Evolutionary conservation across 257 asterid genomes (phyloP), one percentile per base, ranked within the genome.

Genomic region (Cruciata laevipes): DNA sequence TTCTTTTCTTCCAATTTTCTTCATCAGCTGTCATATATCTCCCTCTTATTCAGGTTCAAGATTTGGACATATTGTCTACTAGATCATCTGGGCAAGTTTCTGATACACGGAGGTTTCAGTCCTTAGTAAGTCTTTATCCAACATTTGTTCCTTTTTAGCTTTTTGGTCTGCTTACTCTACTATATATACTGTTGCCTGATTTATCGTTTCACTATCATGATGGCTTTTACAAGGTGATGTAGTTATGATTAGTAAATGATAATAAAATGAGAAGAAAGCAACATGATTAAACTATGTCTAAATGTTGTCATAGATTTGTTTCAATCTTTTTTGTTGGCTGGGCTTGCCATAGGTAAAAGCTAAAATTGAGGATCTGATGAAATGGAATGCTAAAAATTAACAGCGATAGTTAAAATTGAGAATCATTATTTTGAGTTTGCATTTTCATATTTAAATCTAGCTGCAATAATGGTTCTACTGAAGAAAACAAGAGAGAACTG

Each of bases 61-160:
- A 88, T 68, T 67, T 94, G 83, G 90, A 84, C 71, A 61, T 77
- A 57, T 75, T 83, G 78, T 80, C 89, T 66, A 69, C 81, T 71
- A 85, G 81, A 76, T 85, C 96, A 32, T 82, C 80, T 69, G 95
- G 81, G 71, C 98, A 89, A 78, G 78, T 72, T 63, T 73, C 86
- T 72, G 96, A 87, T 79, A 80, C 89, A 58, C 82, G 72, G 77
- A 84, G 83, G 81, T 81, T 90, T 77, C 95, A 83, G 68, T 82
- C 85, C 63, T 49, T 84, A 81, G 99, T 94, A 89, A 73, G 83
- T 52, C 67, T 30, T 70, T 72, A 76, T 68, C 30, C 57, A 60
- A 1, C 38, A 56, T n/a, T 30, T 64, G 51, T 67, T 51, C 67
- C 59, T n/a, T 56, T 18, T 21, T 20, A 56, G 37, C 60, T 24